Percentiles rank a stretch among this genome's conserved stretches.
Conservation (phyloP, 2,329 filamentous ascomycete genomes). For the Botrytis fabae region DNA sequence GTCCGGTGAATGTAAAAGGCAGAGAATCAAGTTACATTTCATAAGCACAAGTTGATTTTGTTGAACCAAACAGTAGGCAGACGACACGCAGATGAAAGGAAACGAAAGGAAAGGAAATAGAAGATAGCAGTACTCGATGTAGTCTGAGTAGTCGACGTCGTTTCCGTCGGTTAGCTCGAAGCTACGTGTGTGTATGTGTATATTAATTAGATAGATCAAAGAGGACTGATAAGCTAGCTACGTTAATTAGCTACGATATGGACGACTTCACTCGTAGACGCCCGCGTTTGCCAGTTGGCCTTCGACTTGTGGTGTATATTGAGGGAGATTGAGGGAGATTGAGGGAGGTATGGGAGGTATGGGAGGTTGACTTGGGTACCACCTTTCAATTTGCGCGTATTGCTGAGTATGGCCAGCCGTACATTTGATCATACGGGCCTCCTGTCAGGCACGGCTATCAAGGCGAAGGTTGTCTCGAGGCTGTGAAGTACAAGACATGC, state of each 20-base stretch:
- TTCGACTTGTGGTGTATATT: background rate
- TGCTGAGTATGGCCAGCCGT: background rate
- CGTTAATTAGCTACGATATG: background rate
- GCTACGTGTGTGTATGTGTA: background rate
- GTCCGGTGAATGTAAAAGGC: background rate
- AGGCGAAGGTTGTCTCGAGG: background rate
- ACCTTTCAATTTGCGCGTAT: background rate
- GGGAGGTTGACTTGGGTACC: background rate
- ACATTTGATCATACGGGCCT: background rate
- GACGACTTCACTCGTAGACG: constrained; percentile 9
- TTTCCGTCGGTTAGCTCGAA: background rate
- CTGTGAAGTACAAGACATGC: background rate
- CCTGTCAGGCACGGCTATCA: background rate
- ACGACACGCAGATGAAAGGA: background rate
- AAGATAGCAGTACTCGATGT: constrained; percentile 1
- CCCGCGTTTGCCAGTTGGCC: background rate
- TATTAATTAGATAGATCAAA: background rate
- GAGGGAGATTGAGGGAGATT: background rate
- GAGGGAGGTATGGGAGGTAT: background rate
- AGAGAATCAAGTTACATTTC: constrained; percentile 31
- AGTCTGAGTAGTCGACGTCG: background rate
- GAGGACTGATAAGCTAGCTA: background rate
- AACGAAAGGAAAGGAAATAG: background rate
- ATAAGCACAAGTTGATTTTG: constrained; percentile 8
- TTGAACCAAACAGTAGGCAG: background rate